Percentiles rank a stretch among this genome's conserved stretches.
Conservation (phyloP, 106 monocot genomes). For the Posidonia australis region DNA sequence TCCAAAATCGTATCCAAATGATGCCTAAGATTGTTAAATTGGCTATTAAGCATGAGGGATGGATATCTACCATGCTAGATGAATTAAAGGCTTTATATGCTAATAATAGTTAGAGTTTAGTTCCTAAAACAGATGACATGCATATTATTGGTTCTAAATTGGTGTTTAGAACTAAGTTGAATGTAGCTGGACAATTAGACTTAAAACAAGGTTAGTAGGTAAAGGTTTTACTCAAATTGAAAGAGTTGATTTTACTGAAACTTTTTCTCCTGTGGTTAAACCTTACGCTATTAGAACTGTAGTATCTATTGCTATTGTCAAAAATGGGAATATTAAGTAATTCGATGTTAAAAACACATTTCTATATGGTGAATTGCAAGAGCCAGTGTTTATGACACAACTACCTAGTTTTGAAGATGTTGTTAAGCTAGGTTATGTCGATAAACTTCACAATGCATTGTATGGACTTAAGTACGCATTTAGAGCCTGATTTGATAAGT, state of each 20-base stretch:
- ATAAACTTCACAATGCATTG: not conserved
- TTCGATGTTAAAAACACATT: not conserved
- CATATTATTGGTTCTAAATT: not conserved
- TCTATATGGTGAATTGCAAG: not conserved
- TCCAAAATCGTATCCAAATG: no score
- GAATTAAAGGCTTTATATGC: not conserved
- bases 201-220: not conserved
- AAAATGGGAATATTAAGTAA: not conserved
- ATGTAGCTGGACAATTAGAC: not conserved
- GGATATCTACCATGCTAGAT: no score
- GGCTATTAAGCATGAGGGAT: no score
- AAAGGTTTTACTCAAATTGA: not conserved
- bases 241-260: not conserved
- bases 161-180: not conserved
- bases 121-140: not conserved
- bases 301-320: not conserved
- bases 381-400: not conserved
- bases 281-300: not conserved
- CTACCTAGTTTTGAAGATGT: not conserved
- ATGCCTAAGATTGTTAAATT: no score
- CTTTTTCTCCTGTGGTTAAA: not conserved
- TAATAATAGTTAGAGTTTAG: not conserved
- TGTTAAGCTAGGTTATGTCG: not conserved
- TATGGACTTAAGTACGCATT: not conserved
- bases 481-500: not conserved